phyloP scores from a whole-genome alignment of 2,329 filamentous ascomycete species.

The Hypoxylon sp. region DNA sequence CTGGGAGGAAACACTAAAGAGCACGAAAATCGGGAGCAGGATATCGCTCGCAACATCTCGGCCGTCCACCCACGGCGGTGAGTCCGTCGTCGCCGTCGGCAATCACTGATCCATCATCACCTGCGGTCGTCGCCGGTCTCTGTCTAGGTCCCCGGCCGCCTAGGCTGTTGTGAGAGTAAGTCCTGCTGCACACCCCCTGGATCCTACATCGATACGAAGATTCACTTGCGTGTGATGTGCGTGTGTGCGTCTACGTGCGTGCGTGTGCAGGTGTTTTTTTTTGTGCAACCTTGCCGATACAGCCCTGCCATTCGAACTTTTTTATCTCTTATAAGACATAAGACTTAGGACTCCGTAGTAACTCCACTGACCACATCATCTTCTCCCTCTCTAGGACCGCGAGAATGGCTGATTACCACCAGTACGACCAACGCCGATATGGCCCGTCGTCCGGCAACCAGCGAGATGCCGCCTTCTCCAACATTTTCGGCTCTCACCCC shows the following conservation, averaged over 20 bases:
- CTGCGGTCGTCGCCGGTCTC: conserved; percentile 39
- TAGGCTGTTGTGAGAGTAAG: conserved; percentile 46
- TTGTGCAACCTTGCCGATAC: conserved; percentile 27
- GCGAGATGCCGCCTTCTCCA: conserved; percentile 93
- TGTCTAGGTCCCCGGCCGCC: conserved; percentile 48
- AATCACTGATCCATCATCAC: conserved; percentile 32
- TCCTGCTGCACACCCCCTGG: conserved; percentile 21
- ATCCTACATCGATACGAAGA: conserved; percentile 28
- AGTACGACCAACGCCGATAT: conserved; percentile 63
- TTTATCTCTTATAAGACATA: conserved; percentile 21
- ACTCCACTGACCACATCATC: conserved; percentile 35
- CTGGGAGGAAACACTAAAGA: conserved; percentile 29
- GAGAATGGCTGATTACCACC: conserved; percentile 68
- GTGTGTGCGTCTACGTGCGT: conserved; percentile 3
- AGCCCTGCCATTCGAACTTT: conserved; percentile 15
- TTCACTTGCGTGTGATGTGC: conserved; percentile 15
- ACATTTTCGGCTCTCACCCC: conserved; percentile 90
- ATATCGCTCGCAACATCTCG: conserved; percentile 33
- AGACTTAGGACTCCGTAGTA: conserved; percentile 19
- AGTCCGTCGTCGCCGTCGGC: conserved; percentile 35
- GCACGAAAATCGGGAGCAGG: conserved; percentile 19
- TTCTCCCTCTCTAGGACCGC: conserved; percentile 50
- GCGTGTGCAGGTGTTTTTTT: conserved; percentile 15
- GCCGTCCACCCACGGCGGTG: conserved; percentile 35
- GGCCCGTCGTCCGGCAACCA: conserved; percentile 66